Evolutionary conservation across 2,329 filamentous ascomycete species (phyloP).

Genomic region (Cercospora canescens): DNA sequence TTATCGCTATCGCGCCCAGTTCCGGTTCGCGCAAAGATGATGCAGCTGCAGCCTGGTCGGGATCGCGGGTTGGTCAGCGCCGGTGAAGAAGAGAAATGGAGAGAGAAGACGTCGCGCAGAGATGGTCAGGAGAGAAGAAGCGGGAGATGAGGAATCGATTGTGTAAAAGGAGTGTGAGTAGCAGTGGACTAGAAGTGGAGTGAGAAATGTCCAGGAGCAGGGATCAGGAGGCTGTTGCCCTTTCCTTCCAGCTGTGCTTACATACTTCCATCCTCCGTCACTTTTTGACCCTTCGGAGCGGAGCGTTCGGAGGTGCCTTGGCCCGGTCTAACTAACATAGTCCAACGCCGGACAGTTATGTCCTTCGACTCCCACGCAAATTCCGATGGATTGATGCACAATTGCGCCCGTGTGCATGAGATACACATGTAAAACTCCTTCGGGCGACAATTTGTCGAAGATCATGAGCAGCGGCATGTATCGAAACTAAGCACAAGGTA

Average conservation of each 20-base stretch:
- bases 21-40: background rate
- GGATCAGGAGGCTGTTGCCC: background rate
- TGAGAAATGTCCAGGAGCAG: background rate
- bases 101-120: background rate
- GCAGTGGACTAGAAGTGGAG: background rate
- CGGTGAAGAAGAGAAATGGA: background rate
- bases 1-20: constrained; percentile 3
- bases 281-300: background rate
- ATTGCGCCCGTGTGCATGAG: background rate
- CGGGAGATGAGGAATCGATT: background rate
- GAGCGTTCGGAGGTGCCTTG: background rate
- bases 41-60: background rate
- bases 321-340: too few relatives aligned
- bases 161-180: background rate
- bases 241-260: background rate
- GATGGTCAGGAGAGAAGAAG: background rate
- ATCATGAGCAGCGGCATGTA: background rate
- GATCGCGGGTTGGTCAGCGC: background rate
- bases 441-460: background rate
- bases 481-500: background rate
- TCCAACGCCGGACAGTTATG: too few relatives aligned
- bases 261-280: background rate
- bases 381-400: background rate
- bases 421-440: background rate
- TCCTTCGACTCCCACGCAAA: too few relatives aligned